Percentiles rank a stretch among this genome's conserved stretches.
Conservation (phyloP, 2,329 filamentous ascomycete species). For the Fusarium pseudonygamai region DNA sequence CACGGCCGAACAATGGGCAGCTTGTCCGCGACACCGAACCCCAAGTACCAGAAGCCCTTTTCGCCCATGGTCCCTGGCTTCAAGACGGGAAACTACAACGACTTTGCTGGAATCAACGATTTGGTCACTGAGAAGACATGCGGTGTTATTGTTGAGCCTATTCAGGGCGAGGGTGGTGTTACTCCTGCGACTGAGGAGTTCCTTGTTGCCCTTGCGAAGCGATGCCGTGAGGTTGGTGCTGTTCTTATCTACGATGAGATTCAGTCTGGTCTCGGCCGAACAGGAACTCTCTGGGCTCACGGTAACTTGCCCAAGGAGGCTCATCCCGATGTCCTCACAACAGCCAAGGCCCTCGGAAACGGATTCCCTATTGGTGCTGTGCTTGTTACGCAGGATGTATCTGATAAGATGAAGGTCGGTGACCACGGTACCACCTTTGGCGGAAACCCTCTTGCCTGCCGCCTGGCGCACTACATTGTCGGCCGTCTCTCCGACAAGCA, state of each 20-base stretch:
- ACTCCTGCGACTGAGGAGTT: constrained; percentile 86
- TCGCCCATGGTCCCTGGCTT: constrained; percentile 96
- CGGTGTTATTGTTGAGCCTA: constrained; percentile 95
- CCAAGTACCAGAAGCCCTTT: constrained; percentile 97
- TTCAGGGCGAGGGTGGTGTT: constrained; percentile 96
- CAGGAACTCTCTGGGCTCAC: constrained; percentile 92
- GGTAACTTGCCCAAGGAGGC: constrained; percentile 76
- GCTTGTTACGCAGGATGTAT: constrained; percentile 53
- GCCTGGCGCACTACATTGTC: constrained; percentile 88
- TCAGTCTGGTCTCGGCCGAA: constrained; percentile 90
- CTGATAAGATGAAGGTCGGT: constrained; percentile 62
- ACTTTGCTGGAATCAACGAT: constrained; percentile 74
- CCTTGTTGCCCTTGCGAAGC: constrained; percentile 80
- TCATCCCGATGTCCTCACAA: constrained; percentile 93
- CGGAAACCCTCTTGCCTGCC: constrained; percentile 86
- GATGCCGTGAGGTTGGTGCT: constrained; percentile 87
- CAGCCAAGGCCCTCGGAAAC: constrained; percentile 95
- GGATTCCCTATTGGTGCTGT: constrained; percentile 91
- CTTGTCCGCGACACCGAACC: constrained; percentile 95
- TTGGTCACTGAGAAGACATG: constrained; percentile 88
- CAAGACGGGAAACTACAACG: constrained; percentile 85
- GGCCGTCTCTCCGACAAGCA: constrained; percentile 75
- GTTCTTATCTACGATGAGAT: constrained; percentile 97
- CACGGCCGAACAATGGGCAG: constrained; percentile 97
- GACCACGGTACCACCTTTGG: constrained; percentile 97